Percentiles rank a stretch among this genome's conserved stretches.
Evolutionary conservation across 805 yeast species (phyloP).

Genomic region (Candida arabinofermentans): DNA sequence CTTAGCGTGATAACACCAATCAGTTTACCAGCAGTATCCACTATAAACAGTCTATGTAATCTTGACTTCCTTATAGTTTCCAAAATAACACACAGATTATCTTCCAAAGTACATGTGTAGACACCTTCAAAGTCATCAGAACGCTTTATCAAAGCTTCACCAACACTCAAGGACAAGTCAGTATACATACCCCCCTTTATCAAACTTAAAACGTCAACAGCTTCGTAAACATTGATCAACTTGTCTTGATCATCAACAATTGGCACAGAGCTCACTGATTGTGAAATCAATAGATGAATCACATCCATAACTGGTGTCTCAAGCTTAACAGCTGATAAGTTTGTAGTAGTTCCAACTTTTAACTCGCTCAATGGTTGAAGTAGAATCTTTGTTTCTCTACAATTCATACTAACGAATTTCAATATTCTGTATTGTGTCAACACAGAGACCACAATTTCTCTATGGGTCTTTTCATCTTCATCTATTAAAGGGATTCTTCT

Average conservation of each 20-base stretch:
- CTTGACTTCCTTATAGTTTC: slow-evolving; percentile 90
- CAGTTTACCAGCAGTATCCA: slow-evolving; percentile 74
- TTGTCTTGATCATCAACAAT: slow-evolving; percentile 68
- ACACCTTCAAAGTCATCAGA: slow-evolving; percentile 98
- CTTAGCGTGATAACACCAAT: slow-evolving; percentile 85
- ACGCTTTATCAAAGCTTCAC: slow-evolving; percentile 91
- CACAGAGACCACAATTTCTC: slow-evolving; percentile 94
- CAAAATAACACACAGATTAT: slow-evolving; percentile 81
- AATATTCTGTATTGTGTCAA: slow-evolving; percentile 93
- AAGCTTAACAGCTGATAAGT: slow-evolving; percentile 79
- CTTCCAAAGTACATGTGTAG: slow-evolving; percentile 87
- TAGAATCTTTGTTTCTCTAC: slow-evolving; percentile 87
- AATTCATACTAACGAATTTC: slow-evolving; percentile 92
- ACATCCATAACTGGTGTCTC: slow-evolving; percentile 92
- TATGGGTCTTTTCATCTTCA: slow-evolving; percentile 83
- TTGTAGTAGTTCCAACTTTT: slow-evolving; percentile 51
- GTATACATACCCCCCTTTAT: slow-evolving; percentile 93
- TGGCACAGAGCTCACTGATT: slow-evolving; percentile 89
- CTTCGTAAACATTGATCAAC: slow-evolving; percentile 88
- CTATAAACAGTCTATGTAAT: slow-evolving; percentile 87
- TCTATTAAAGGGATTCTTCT: slow-evolving; percentile 93
- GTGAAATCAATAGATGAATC: slow-evolving; percentile 71
- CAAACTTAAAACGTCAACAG: slow-evolving; percentile 87
- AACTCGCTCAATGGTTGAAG: slow-evolving; percentile 71
- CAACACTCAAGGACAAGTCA: slow-evolving; percentile 86